Evolutionary conservation across 139 green algal genomes (phyloP), one percentile per base, ranked within the genome.

Genomic region (Monoraphidium neglectum): DNA sequence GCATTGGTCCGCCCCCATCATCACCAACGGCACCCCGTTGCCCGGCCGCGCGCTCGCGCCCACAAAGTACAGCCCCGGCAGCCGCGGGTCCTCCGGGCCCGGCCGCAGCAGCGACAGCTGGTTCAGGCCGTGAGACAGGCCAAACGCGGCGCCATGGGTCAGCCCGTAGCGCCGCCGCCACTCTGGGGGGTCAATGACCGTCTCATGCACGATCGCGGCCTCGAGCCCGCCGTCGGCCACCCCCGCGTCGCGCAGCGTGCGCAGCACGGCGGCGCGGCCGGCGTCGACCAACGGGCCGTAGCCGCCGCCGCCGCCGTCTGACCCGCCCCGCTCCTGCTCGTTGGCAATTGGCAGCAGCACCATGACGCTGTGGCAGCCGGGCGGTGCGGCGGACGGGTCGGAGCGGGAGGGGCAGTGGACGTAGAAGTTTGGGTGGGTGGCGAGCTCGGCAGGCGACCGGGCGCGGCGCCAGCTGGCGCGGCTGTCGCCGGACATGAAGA

Each of bases 1-100:
- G 43, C 43, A 51, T 51, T 51, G 43, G 43, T 51, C 43, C 8
- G 80, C 87, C 0, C 79, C 40, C 23, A 93, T 88, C 74, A 95
- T 86, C 23, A 92, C 90, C 51, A 97, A 80, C 6, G 93, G 93
- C 60, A 97, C 92, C 23, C 93, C 93, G 75, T 97, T 97, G 40
- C 93, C 93, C 2, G 93, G 93, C 21, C 91, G 82, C 0, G 86
- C 90, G 57, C 80, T 91, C 13, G 93, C 92, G 0, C 93, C 93
- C 18, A 90, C 83, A 49, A 93, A 90, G 80, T 94, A 96, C 65
- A 97, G 77, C 0, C 93, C 92, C 12, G 68, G 26, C 26, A 93
- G 43, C 62, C 77, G 59, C 12, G 37, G 3, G 61, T 91, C 82
- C 74, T 87, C 83, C 18, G 82, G 12, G 1, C 40, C 53, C 5